These are phyloP conservation scores for Phytophthora nicotianae DNA, from an alignment of 352 stramenopile species.

Conservation along the genomic window DNA sequence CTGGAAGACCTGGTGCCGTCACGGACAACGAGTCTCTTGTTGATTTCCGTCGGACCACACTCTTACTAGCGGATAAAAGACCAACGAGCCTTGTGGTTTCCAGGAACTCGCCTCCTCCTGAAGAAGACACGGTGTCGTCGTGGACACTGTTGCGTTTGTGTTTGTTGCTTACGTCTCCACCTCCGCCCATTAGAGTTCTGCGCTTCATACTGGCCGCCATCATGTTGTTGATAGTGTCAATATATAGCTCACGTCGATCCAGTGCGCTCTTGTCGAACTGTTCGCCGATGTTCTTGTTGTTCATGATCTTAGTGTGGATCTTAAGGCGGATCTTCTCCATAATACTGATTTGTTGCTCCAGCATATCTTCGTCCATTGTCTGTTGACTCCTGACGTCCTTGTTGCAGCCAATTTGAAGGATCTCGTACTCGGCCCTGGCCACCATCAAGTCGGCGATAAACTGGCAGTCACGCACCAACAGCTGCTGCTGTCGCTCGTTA, in stretches of 20 bases:
- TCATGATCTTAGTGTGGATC: slow-evolving; percentile 87
- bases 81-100: slow-evolving; percentile 55
- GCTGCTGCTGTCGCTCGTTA: slow-evolving; percentile 82
- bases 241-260: slow-evolving; percentile 79
- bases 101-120: slow-evolving; percentile 41
- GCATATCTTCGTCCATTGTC: slow-evolving; percentile 66
- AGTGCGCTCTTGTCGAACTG: slow-evolving; percentile 86
- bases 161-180: neutral
- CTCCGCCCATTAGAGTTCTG: slow-evolving; percentile 47
- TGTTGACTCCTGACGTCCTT: slow-evolving; percentile 52
- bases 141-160: slow-evolving; percentile 26
- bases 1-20: slow-evolving; percentile 32
- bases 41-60: slow-evolving; percentile 31
- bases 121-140: slow-evolving; percentile 24
- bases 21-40: slow-evolving; percentile 35
- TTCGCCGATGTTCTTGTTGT: slow-evolving; percentile 90
- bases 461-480: slow-evolving; percentile 80
- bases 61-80: slow-evolving; percentile 20
- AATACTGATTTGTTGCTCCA: slow-evolving; percentile 61
- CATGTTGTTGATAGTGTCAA: slow-evolving; percentile 84
- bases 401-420: slow-evolving; percentile 72
- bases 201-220: slow-evolving; percentile 75
- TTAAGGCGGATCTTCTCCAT: slow-evolving; percentile 80
- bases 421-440: slow-evolving; percentile 77
- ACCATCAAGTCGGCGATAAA: slow-evolving; percentile 84